Evolutionary conservation across 2,329 filamentous ascomycete genomes (phyloP).

Genomic region (Penicillium paneum): DNA sequence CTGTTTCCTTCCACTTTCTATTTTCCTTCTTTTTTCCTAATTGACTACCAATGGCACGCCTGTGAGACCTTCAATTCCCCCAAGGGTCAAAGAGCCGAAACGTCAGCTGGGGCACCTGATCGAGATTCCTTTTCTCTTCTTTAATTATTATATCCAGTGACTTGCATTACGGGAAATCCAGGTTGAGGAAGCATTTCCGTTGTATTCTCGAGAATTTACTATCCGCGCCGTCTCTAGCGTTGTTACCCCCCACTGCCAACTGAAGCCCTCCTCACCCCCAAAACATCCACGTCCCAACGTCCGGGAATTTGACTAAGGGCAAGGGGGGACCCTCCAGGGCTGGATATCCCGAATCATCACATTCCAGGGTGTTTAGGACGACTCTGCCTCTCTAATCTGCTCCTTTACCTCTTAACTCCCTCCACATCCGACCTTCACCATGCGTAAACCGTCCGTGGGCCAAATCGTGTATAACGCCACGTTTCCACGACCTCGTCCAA

Average conservation of each 20-base stretch:
- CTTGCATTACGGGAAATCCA: neutral
- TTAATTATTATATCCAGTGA: neutral
- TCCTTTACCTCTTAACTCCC: slow-evolving; percentile 1
- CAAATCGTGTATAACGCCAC: slow-evolving; percentile 58
- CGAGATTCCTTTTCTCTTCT: neutral
- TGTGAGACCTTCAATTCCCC: slow-evolving; percentile 12
- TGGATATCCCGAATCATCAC: slow-evolving; percentile 1
- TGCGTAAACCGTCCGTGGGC: slow-evolving; percentile 60
- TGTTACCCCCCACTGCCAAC: neutral
- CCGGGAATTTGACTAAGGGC: slow-evolving; percentile 10
- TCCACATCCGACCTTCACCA: slow-evolving; percentile 33
- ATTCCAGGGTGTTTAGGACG: slow-evolving; percentile 6
- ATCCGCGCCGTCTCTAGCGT: neutral
- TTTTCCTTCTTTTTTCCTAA: neutral
- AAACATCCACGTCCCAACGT: neutral
- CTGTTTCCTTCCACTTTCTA: neutral
- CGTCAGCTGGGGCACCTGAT: slow-evolving; percentile 9
- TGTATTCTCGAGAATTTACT: neutral
- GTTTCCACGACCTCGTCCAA: slow-evolving; percentile 55
- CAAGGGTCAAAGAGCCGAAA: slow-evolving; percentile 12
- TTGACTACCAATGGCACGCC: slow-evolving; percentile 2
- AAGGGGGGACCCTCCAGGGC: slow-evolving; percentile 1
- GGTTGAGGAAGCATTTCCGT: neutral
- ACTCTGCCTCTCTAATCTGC: neutral
- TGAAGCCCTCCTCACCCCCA: neutral